Percentiles rank a stretch among this genome's conserved stretches.
phyloP scores from a whole-genome alignment of 2,329 filamentous ascomycete species.

The Sporothrix euskadiensis region DNA sequence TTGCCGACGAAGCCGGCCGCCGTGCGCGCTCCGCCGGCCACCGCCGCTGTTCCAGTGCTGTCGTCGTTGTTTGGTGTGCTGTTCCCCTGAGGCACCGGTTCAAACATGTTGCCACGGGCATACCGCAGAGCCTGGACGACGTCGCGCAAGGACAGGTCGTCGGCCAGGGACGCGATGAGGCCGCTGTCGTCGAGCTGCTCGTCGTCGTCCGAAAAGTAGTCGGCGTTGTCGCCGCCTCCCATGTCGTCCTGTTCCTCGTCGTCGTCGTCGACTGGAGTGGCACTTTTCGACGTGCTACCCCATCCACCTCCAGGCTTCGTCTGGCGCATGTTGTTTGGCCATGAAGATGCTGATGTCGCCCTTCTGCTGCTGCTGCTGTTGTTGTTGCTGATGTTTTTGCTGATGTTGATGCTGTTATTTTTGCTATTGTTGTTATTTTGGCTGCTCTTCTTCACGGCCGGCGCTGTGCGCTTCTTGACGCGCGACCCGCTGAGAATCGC shows the following conservation, averaged over 20 bases:
- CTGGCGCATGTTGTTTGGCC: conserved; percentile 2
- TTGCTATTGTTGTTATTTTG: not conserved
- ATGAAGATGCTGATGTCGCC: not conserved
- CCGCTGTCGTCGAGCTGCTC: conserved; percentile 60
- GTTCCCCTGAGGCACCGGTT: conserved; percentile 51
- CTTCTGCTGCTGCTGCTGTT: not conserved
- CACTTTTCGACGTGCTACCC: not conserved
- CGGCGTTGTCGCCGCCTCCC: conserved; percentile 39
- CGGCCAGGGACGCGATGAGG: conserved; percentile 54
- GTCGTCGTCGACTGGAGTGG: not conserved
- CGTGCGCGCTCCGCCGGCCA: conserved; percentile 6
- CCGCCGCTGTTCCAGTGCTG: not conserved
- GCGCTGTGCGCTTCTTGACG: conserved; percentile 31
- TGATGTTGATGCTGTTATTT: not conserved
- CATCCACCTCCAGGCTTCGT: conserved; percentile 24
- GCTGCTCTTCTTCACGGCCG: conserved; percentile 7
- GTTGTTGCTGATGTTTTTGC: not conserved
- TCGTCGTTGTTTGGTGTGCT: not conserved
- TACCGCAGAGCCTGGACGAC: conserved; percentile 66
- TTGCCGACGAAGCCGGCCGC: conserved; percentile 29
- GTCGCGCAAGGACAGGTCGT: conserved; percentile 59
- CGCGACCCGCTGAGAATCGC: conserved; percentile 34
- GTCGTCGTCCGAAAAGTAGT: conserved; percentile 38
- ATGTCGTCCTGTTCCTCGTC: conserved; percentile 37
- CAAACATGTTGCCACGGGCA: conserved; percentile 64